These are phyloP conservation scores for Trametes pubescens DNA, from an alignment of 1,284 basidiomycete species.

Conservation along the genomic window DNA sequence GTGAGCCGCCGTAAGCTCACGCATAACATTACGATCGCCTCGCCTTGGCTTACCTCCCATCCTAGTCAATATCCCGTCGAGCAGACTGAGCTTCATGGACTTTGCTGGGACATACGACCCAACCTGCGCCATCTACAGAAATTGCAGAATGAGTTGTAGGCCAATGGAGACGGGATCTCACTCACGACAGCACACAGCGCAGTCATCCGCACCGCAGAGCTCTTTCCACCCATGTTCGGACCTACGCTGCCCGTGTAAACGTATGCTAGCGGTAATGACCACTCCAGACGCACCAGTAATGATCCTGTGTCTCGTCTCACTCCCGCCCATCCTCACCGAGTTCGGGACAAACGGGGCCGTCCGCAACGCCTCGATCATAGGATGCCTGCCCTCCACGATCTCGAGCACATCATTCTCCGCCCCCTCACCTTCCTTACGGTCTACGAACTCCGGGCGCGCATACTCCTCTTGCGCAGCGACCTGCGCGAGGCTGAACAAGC, in stretches of 20 bases:
- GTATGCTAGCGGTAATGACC: not conserved
- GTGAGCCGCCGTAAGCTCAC: not conserved
- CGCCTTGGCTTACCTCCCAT: slow-evolving; percentile 72
- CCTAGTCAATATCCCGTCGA: slow-evolving; percentile 87
- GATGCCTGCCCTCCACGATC: slow-evolving; percentile 79
- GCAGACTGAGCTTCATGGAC: slow-evolving; percentile 74
- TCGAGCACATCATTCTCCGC: slow-evolving; percentile 59
- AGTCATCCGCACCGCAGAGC: slow-evolving; percentile 78
- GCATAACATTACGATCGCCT: not conserved
- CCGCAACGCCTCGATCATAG: slow-evolving; percentile 81
- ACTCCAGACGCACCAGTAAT: slow-evolving; percentile 67
- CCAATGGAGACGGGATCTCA: slow-evolving; percentile 28
- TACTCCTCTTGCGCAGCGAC: slow-evolving; percentile 81
- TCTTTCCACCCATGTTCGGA: slow-evolving; percentile 86
- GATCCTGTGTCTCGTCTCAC: slow-evolving; percentile 68
- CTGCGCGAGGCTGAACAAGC: slow-evolving; percentile 73
- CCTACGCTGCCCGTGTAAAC: not conserved
- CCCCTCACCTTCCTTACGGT: slow-evolving; percentile 34
- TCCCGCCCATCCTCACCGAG: slow-evolving; percentile 62
- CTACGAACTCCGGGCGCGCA: slow-evolving; percentile 69
- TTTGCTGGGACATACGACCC: slow-evolving; percentile 83
- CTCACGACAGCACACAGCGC: slow-evolving; percentile 73
- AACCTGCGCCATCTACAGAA: slow-evolving; percentile 50
- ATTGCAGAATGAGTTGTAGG: not conserved
- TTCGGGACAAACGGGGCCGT: slow-evolving; percentile 87